Evolutionary conservation across 257 asterid species (phyloP).

Genomic region (Solanum arcanum): DNA sequence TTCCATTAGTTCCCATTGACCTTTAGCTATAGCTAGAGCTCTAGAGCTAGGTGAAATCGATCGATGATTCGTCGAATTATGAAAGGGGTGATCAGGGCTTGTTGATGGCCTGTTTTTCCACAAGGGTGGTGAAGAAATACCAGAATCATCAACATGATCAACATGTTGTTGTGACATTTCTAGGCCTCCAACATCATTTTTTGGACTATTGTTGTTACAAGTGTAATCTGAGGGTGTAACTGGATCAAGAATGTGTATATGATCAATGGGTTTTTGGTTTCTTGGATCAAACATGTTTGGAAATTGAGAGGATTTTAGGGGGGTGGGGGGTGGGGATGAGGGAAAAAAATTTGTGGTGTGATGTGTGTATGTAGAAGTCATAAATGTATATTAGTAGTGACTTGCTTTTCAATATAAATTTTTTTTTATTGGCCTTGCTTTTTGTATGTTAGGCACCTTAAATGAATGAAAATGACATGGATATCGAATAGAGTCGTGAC

Average conservation of each 20-base stretch:
- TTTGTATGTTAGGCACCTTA: not conserved
- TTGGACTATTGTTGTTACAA: not conserved
- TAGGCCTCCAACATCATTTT: constrained; percentile 11
- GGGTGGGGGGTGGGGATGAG: not conserved
- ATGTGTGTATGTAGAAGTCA: not conserved
- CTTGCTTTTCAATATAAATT: not conserved
- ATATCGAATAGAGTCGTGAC: not conserved
- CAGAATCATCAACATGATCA: constrained; percentile 33
- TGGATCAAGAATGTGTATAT: constrained; percentile 6
- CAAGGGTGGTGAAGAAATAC: constrained; percentile 48
- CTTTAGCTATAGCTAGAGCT: constrained; percentile 56
- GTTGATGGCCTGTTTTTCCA: constrained; percentile 36
- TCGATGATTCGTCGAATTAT: not conserved
- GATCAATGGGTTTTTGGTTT: not conserved
- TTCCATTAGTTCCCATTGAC: constrained; percentile 87
- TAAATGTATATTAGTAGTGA: not conserved
- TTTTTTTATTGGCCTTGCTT: not conserved
- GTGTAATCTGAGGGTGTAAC: not conserved
- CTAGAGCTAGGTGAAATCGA: constrained; percentile 39
- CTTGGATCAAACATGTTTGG: constrained; percentile 1
- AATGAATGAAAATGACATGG: not conserved
- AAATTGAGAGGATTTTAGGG: constrained; percentile 25
- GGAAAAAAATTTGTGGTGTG: constrained; percentile 3
- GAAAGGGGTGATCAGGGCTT: constrained; percentile 25
- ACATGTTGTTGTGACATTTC: not conserved